Evolutionary conservation across 1,284 basidiomycete genomes (phyloP).

Genomic region (Microbotryomycetes sp.): DNA sequence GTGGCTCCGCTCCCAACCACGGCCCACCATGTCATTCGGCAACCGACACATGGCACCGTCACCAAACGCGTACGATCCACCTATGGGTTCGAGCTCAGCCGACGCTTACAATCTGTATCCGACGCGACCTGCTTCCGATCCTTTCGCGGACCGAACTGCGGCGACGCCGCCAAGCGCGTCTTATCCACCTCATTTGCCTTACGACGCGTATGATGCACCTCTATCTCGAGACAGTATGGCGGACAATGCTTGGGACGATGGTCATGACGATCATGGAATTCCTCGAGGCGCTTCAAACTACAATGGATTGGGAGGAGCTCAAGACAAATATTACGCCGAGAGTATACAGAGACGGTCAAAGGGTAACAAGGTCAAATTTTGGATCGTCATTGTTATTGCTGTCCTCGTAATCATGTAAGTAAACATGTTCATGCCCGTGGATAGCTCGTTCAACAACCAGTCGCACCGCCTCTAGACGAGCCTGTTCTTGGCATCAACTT

Average conservation of each 20-base stretch:
- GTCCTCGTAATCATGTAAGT: background rate
- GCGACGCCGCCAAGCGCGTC: background rate
- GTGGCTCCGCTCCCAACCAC: background rate
- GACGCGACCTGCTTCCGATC: background rate
- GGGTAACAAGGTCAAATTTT: background rate
- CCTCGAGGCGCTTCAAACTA: background rate
- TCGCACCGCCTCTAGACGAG: background rate
- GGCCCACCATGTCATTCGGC: background rate
- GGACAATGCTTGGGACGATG: background rate
- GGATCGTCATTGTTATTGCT: background rate
- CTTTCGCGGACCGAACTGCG: background rate
- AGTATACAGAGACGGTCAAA: background rate
- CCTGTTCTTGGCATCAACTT: background rate
- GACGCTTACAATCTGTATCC: background rate
- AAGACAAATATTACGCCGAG: background rate
- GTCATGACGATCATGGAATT: background rate
- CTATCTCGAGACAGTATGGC: background rate
- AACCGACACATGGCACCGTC: background rate
- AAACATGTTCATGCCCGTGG: background rate
- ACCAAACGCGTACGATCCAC: background rate
- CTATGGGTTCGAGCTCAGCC: background rate
- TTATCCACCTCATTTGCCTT: background rate
- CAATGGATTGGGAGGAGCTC: no score
- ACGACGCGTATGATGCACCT: background rate
- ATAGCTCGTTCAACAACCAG: no score